Base-by-base conservation (phyloP, 768 basidiomycete genomes). In the Termitomyces sp. region DNA sequence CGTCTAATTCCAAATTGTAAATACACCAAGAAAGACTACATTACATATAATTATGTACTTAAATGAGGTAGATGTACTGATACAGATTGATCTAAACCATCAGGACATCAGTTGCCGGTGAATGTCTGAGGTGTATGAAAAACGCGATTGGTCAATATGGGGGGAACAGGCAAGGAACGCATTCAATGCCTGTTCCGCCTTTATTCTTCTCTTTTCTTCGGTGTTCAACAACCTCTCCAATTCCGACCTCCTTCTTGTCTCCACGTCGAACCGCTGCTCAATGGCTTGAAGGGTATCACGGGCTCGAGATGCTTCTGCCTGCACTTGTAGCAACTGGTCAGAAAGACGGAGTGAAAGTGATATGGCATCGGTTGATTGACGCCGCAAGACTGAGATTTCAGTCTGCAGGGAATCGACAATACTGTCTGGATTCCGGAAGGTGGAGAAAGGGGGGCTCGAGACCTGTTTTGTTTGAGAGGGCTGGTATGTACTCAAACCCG, bases 281-380 rank as follows among this genome's bases (percentile, higher is more conserved):
- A 80, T 71, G 30, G 75, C 73, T 65, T 79, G 78, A 28, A 89
- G 70, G 22, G 79, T 76, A 40, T 83, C 75, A 63, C 80, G 79
- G 32, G 80, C 75, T 54, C 82, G 74, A 50, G 82, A 76, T 1
- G 78, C 76, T 61, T 90, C 88, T 38, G 81, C 73, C 60, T 88
- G 82, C 9, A 81, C 83, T 59, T 84, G 80, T 9, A 80, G 74
- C n/a, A 92, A 76, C 65, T 90, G 85, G 65, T 88, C 87, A 18
- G 87, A 80, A 60, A 92, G 76, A 57, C 82, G 76, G 54, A 84
- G 70, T 2, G 86, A 86, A 30, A 83, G 76, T 5, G 82, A 82
- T 56, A 86, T 79, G 6, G 87, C 85, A 60, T 90, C 86, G 22
- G 85, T 78, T 18, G 87, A 81, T 66, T 88, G 86, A 55, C 82